Evolutionary conservation across 345 rosid species (phyloP), one percentile per base, ranked within the genome.

Genomic region (Eucalyptus pauciflora): DNA sequence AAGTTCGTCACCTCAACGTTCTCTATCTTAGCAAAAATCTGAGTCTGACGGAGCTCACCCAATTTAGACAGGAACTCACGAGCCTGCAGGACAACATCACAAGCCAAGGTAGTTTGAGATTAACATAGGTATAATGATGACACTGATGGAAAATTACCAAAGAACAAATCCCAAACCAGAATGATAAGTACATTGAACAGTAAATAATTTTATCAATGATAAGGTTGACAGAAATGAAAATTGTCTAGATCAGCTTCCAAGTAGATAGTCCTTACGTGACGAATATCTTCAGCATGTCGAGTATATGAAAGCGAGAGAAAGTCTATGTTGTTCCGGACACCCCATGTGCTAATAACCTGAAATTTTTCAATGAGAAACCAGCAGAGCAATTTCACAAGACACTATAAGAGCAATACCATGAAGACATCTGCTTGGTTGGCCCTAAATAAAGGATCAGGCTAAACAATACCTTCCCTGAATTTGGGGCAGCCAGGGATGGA

Each of bases 311-410:
- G 92, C 4, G 96, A 94, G 86, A 95, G 96, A 92, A 95, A 87
- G 89, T 95, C 97, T 83, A 95, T 95, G 29, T 90, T 95, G 92
- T 94, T 95, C 54, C 62, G 92, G 83, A 89, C 94, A 86, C 97
- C 96, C 97, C 97, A 95, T n/a, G 95, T 92, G 91, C 96, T 92
- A 43, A 95, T 94, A 60, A 93, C 96, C 97, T 94, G 92, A 89
- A 33, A 93, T 60, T 76, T 76, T 13, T 64, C 41, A 33, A 46
- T 48, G 50, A 37, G 60, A n/a, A 86, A 89, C 25, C 79, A 83
- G 54, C 48, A 50, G 60, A 89, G 60, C 33, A 27, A 52, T 87
- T 15, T 43, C 48, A 58, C 48, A 58, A 58, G 62, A 33, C 79
- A 33, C 45, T n/a, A 86, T 14, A 86, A 50, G 27, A 31, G 24